Percentiles rank a stretch among this genome's conserved stretches.
phyloP scores from a whole-genome alignment of 2,329 filamentous ascomycete genomes.

The Coniochaeta ligniaria region DNA sequence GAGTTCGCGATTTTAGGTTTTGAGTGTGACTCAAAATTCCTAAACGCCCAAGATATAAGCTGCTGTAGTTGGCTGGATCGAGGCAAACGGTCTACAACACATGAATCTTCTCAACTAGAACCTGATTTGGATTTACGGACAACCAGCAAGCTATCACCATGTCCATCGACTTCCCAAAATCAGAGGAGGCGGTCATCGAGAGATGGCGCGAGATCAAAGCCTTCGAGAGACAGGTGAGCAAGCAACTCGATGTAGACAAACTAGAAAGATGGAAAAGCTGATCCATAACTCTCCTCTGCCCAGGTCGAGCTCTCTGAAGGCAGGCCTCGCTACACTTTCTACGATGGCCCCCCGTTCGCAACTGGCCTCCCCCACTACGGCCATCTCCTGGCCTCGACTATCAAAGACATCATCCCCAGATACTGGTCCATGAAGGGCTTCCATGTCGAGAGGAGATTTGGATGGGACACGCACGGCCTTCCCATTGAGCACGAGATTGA shows the following conservation, averaged over 20 bases:
- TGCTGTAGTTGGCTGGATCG: not conserved
- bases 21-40: not conserved
- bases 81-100: not conserved
- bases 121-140: not conserved
- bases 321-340: conserved; percentile 85
- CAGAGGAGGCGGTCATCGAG: conserved; percentile 78
- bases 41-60: not conserved
- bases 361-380: conserved; percentile 50
- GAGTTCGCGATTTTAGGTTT: not conserved
- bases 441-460: conserved; percentile 86
- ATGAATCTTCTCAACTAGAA: not conserved
- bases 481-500: conserved; percentile 97
- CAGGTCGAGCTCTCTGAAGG: conserved; percentile 71
- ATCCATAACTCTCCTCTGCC: not conserved
- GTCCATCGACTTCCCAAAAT: conserved; percentile 88
- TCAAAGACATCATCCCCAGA: conserved; percentile 93
- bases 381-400: conserved; percentile 83
- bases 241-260: conserved; percentile 7
- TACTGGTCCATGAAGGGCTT: conserved; percentile 98
- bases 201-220: conserved; percentile 90
- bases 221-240: conserved; percentile 69
- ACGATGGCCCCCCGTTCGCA: conserved; percentile 77
- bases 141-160: conserved; percentile 34
- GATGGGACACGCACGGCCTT: conserved; percentile 91
- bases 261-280: not conserved